Conservation (phyloP, 164 flowering plant species). For the Euptelea pleiosperma region DNA sequence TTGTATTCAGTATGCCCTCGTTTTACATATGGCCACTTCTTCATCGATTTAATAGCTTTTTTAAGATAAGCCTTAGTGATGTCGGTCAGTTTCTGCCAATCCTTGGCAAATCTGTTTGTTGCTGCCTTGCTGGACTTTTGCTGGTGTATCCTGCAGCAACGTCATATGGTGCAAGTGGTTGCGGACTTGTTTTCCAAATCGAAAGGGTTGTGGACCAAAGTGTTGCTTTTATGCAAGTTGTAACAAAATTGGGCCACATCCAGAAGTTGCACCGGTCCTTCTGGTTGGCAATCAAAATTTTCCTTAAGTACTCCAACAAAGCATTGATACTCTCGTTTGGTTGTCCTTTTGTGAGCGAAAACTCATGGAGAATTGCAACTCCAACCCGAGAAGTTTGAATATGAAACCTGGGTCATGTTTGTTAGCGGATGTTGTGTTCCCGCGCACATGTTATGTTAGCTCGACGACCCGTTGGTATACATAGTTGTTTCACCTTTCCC, state of each 20-base stretch:
- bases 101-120: too few species aligned
- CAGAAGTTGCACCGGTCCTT: neutral
- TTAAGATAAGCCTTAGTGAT: too few species aligned
- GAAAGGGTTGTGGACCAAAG: neutral
- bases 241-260: too few species aligned
- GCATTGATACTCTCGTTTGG: neutral
- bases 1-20: too few species aligned
- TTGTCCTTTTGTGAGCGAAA: neutral
- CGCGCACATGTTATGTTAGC: too few species aligned
- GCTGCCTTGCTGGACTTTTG: neutral
- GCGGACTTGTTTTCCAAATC: neutral
- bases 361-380: conserved; percentile 1
- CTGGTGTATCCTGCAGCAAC: neutral
- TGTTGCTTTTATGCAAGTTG: too few species aligned
- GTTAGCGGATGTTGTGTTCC: too few species aligned
- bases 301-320: neutral
- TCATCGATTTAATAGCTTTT: too few species aligned
- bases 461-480: too few species aligned
- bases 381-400: neutral
- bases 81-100: too few species aligned
- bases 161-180: neutral
- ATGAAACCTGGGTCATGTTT: neutral
- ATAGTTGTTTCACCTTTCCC: too few species aligned
- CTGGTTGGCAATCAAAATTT: neutral
- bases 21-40: too few species aligned